Evolutionary conservation across 192 early-diverging fungal species (phyloP).

Genomic region (Dispira parvispora): DNA sequence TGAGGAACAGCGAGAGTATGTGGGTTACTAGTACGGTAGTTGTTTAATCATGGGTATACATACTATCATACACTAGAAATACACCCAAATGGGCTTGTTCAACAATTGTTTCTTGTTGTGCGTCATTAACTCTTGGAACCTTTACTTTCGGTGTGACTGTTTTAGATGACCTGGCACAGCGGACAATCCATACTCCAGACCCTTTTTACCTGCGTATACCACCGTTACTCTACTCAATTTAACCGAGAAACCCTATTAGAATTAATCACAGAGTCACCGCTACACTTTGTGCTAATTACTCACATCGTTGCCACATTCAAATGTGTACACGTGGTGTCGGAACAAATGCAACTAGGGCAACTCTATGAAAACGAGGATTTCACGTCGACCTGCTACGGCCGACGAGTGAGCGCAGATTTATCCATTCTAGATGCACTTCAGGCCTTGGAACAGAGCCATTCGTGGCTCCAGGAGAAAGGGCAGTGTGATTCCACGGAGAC

Average conservation of each 20-base stretch:
- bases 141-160: neutral
- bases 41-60: too few species aligned
- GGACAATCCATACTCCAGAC: slow-evolving; percentile 2
- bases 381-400: neutral
- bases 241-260: neutral
- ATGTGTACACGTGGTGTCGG: neutral
- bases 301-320: neutral
- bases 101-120: too few species aligned
- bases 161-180: slow-evolving; percentile 8
- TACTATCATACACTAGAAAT: too few species aligned
- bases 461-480: too few species aligned
- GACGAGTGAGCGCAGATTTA: too few species aligned
- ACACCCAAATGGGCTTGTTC: too few species aligned
- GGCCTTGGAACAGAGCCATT: too few species aligned
- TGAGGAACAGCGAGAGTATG: too few species aligned
- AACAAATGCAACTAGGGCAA: slow-evolving; percentile 2
- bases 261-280: too few species aligned
- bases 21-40: too few species aligned
- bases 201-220: slow-evolving; percentile 1
- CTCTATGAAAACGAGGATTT: slow-evolving; percentile 12
- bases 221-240: neutral
- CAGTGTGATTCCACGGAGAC: too few species aligned
- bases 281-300: neutral
- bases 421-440: too few species aligned
- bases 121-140: neutral